These are phyloP conservation scores for Eimeria sp. DNA, from an alignment of 169 alveolate genomes.

Conservation along the genomic window DNA sequence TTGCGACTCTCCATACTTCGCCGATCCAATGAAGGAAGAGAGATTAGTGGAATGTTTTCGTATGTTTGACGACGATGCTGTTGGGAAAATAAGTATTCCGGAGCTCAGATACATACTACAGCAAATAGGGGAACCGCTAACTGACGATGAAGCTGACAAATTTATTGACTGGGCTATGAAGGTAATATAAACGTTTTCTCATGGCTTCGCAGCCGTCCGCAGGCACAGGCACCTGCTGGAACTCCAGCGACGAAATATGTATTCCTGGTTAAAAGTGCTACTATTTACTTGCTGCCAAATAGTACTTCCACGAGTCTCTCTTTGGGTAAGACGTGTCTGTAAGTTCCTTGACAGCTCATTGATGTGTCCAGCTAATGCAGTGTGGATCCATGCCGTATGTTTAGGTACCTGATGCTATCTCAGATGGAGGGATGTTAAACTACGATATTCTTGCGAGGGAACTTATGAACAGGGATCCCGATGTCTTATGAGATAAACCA, in stretches of 20 bases:
- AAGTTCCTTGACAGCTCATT: background rate
- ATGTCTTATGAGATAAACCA: constrained; percentile 15
- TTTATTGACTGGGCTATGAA: constrained; percentile 80
- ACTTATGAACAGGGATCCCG: constrained; percentile 76
- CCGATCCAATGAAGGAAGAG: constrained; percentile 80
- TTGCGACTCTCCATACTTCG: constrained; percentile 70
- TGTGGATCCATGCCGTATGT: background rate
- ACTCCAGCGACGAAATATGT: background rate
- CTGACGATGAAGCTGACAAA: constrained; percentile 81
- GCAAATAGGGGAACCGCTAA: constrained; percentile 72
- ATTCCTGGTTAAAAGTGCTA: background rate
- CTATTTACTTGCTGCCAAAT: background rate
- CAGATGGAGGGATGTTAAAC: constrained; percentile 66
- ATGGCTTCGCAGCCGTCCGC: background rate
- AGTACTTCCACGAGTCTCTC: background rate
- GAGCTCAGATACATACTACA: constrained; percentile 69
- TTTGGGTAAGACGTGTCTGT: background rate
- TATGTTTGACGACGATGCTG: constrained; percentile 70
- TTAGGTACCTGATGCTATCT: constrained; percentile 76
- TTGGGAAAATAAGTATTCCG: constrained; percentile 46
- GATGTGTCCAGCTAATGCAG: background rate
- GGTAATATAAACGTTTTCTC: background rate
- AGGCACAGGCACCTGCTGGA: background rate
- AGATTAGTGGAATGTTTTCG: constrained; percentile 69
- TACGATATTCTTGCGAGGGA: constrained; percentile 71